These are phyloP conservation scores for Magnolia changhungtana DNA, from an alignment of 164 flowering plant species.

Conservation along the genomic window DNA sequence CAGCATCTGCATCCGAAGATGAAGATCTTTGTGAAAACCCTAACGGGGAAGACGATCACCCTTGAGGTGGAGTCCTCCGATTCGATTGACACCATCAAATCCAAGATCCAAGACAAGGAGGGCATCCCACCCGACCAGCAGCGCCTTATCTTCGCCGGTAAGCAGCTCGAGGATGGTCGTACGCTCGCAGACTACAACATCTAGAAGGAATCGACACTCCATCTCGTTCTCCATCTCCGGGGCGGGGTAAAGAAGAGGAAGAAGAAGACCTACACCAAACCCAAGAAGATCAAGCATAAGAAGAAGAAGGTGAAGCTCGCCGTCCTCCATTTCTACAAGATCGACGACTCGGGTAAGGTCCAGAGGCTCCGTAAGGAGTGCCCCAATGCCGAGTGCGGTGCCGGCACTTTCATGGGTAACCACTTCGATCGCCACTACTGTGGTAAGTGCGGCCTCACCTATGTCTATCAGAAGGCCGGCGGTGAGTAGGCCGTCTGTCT, in stretches of 20 bases:
- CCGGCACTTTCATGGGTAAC: constrained; percentile 19
- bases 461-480: too few relatives aligned
- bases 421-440: constrained; percentile 21
- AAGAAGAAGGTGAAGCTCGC: constrained; percentile 62
- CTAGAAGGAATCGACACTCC: constrained; percentile 54
- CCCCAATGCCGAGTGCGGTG: constrained; percentile 16
- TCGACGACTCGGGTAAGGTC: constrained; percentile 9
- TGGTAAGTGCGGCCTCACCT: too few relatives aligned
- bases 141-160: constrained; percentile 53
- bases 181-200: constrained; percentile 53
- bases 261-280: constrained; percentile 60
- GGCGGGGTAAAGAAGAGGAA: constrained; percentile 52
- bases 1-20: constrained; percentile 15
- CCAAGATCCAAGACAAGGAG: constrained; percentile 26
- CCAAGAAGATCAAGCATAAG: constrained; percentile 59
- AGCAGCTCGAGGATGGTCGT: constrained; percentile 60
- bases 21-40: constrained; percentile 71
- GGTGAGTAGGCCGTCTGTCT: too few relatives aligned
- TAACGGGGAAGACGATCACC: constrained; percentile 56
- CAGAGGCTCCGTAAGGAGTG: constrained; percentile 14
- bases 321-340: constrained; percentile 16
- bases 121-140: constrained; percentile 56
- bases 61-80: constrained; percentile 41
- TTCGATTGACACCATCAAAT: constrained; percentile 21
- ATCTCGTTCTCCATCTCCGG: constrained; percentile 46